Base-by-base conservation (phyloP, 257 asterid species). In the Solanum gracilifrons region DNA sequence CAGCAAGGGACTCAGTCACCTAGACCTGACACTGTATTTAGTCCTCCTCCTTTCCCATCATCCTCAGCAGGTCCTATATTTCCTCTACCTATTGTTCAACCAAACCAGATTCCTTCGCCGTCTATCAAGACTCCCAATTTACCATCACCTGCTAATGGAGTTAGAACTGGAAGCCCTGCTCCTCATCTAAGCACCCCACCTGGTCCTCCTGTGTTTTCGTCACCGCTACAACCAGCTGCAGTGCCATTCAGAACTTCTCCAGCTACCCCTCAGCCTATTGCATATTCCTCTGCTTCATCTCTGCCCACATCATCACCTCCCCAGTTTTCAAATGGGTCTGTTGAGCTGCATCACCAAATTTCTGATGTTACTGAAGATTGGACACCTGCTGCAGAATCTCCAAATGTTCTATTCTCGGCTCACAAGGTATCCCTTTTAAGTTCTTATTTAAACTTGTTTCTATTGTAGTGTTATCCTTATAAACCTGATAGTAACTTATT, bases 231-330 rank as follows among this genome's bases (percentile, higher is more conserved):
- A 91, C 99, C 98, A 35, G 98, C 98, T 88, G 98, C 98, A 13
- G 98, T 95, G 51, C 99, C 99, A 32, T 95, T 95, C 89, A 92
- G 98, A 87, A 95, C 99, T 84, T 97, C 99, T 86, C 99, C 99
- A 41, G 95, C 96, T 43, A 92, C 96, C 87, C 99, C 99, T 86
- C 99, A 95, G 94, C 98, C 98, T 36, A 89, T 92, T 86, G 98
- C 95, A 85, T 94, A 92, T 87, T 94, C 99, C 39, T 94, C 97
- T 62, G 89, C 90, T 86, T 93, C 98, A 46, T 93, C 98, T 27
- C 89, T 95, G 74, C 98, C 98, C 71, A 93, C 97, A 3, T 95
- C 98, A 62, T 93, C 95, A 7, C 92, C 99, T 83, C 92, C 92
- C 37, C 90, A 90, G 37, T 93, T 93, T 86, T 94, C 98, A 13